Evolutionary conservation across 306 rosid genomes (phyloP), one percentile per base, ranked within the genome.

Genomic region (Aeschynomene evenia): DNA sequence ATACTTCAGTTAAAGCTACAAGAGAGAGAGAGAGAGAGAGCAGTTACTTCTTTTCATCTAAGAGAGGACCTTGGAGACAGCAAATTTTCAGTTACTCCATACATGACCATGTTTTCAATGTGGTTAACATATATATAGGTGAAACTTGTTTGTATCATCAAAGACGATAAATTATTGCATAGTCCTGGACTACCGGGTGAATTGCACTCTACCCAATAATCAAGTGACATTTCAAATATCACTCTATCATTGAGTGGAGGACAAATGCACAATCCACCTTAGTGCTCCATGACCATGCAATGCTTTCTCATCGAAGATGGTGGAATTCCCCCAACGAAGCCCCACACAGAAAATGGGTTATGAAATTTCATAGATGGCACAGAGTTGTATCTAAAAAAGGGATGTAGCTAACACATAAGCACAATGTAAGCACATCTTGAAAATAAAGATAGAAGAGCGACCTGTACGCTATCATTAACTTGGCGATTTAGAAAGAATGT

Each of bases 391-490:
- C 64, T 51, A 34, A 16, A 70, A 43, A 29, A 46, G 34, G 34
- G 34, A 60, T 19, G 23, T 9, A 19, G 51, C 43, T 45, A 65
- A 49, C 24, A 15, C 45, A 4, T 57, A 54, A 42, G 21, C n/a
- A 54, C n/a, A 2, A 21, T 22, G 20, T 28, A 33, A 20, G 9
- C 37, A 63, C 34, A 52, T 31, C 19, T 50, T 16, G 29, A 26
- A 51, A 42, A 28, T 19, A 20, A 49, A 63, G 62, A 74, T 42
- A 54, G 77, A 70, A 48, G 48, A 79, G 70, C 21, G 71, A 95
- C 99, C 99, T 95, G 99, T 81, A 82, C 82, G 29, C 99, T 95
- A 66, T 89, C 71, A 79, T 95, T 95, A 54, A 91, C 95, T 89
- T 95, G 99, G 31, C 97, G 97, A 79, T 91, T 71, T 86, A 91